Conservation (phyloP, 1,284 basidiomycete species). For the Rhodotorula sp. region DNA sequence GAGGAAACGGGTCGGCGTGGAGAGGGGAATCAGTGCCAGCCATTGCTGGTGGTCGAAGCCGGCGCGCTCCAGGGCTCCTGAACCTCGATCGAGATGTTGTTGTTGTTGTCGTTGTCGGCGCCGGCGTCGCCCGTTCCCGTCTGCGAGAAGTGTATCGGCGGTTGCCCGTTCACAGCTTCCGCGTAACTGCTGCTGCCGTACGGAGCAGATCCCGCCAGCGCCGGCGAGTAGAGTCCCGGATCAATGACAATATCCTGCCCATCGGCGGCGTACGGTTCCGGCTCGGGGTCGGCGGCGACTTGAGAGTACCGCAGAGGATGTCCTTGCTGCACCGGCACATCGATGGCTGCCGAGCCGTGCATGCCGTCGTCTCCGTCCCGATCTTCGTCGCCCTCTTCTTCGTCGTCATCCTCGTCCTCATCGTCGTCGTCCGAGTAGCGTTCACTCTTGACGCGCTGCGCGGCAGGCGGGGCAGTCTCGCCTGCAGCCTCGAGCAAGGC, state of each 20-base stretch:
- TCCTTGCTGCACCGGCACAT: neutral
- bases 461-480: conserved; percentile 7
- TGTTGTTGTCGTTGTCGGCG: no score
- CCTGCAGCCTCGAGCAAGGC: conserved; percentile 31
- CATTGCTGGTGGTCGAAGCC: neutral
- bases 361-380: conserved; percentile 3
- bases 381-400: neutral
- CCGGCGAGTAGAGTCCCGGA: conserved; percentile 4
- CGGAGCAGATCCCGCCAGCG: neutral
- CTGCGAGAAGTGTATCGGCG: conserved; percentile 4
- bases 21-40: neutral
- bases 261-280: neutral
- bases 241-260: conserved; percentile 4
- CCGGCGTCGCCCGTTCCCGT: neutral
- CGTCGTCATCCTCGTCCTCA: neutral
- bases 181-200: neutral
- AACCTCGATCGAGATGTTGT: neutral
- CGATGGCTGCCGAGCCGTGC: conserved; percentile 1
- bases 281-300: neutral
- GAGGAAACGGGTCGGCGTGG: neutral
- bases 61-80: no score
- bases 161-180: no score
- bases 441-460: conserved; percentile 11
- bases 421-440: neutral
- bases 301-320: neutral